Percentiles rank a stretch among this genome's conserved stretches.
Evolutionary conservation across 2,329 filamentous ascomycete species (phyloP).

Genomic region (Acrodontium crateriforme): DNA sequence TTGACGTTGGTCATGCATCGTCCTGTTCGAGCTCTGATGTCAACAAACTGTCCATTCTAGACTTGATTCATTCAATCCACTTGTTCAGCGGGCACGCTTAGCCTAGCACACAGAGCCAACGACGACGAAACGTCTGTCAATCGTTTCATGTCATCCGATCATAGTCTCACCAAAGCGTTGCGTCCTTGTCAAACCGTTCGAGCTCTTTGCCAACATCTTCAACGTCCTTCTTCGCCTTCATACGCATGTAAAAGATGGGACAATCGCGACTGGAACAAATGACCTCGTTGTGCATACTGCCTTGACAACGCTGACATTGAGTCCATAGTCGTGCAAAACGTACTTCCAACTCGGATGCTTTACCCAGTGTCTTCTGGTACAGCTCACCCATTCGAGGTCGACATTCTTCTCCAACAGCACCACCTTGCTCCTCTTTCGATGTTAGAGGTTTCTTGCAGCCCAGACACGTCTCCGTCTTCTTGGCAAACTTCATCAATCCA

Average conservation of each 20-base stretch:
- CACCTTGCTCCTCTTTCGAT: slow-evolving; percentile 62
- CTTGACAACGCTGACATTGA: slow-evolving; percentile 94
- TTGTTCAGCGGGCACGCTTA: too few species aligned
- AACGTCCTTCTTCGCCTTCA: slow-evolving; percentile 99
- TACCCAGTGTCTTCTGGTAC: slow-evolving; percentile 80
- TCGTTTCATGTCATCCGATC: too few species aligned
- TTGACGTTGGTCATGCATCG: too few species aligned
- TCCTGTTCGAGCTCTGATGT: too few species aligned
- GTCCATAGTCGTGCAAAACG: slow-evolving; percentile 91
- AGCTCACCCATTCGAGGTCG: slow-evolving; percentile 75
- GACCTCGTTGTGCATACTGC: slow-evolving; percentile 94
- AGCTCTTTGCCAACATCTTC: slow-evolving; percentile 90
- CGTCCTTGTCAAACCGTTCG: slow-evolving; percentile 75
- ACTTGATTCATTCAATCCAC: too few species aligned
- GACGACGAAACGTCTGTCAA: too few species aligned
- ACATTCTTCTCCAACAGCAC: slow-evolving; percentile 81
- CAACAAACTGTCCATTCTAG: too few species aligned
- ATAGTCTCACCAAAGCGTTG: slow-evolving; percentile 57
- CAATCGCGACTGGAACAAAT: slow-evolving; percentile 95
- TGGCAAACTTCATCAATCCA: slow-evolving; percentile 95
- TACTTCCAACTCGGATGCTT: slow-evolving; percentile 84
- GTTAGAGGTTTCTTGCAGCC: slow-evolving; percentile 94
- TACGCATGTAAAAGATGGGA: slow-evolving; percentile 99
- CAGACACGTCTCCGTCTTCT: slow-evolving; percentile 97
- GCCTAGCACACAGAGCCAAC: too few species aligned